Base-by-base conservation (phyloP, 176 grass and related monocot species). In the Secale cereale region DNA sequence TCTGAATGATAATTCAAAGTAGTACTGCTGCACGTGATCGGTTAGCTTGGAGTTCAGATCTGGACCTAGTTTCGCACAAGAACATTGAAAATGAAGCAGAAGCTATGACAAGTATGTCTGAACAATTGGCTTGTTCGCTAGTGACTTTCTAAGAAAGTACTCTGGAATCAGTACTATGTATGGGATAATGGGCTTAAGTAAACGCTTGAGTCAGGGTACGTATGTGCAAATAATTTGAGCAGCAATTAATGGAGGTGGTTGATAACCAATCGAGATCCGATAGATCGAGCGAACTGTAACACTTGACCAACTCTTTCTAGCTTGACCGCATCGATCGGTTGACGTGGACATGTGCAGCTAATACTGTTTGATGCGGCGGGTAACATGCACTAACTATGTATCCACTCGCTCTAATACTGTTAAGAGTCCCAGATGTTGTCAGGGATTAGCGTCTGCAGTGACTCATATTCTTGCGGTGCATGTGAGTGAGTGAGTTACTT, bases 141-240 rank as follows among this genome's bases (percentile, higher is more conserved):
- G 65, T 45, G 70, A 85, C 11, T 69, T 89, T 77, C 87, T 61
- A 69, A 85, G 87, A 89, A 89, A 79, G 39, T n/a, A 35, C 48
- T n/a, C 29, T 17, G 4, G 4, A 35, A 5, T n/a, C 4, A 35
- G 33, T 31, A 39, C 7, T 16, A 30, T 64, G 15, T 63, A 28
- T 29, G 25, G 25, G 25, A 27, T 11, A 6, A 28, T 63, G 25
- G 60, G 11, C 22, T 64, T 64, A 64, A 64, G 26, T 64, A 64
- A 30, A 64, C 61, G 61, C 56, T 59, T 20, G 33, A 35, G 33
- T 35, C 33, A 35, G 33, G 33, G 5, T 2, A 3, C 5, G n/a
- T 26, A 61, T 28, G 29, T 57, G 70, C 41, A 40, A 72, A 46
- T 72, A 41, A 63, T 41, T 27, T 19, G 39, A 43, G 33, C 17